Base-by-base conservation (phyloP, 306 rosid genomes). In the Glycine tomentella region DNA sequence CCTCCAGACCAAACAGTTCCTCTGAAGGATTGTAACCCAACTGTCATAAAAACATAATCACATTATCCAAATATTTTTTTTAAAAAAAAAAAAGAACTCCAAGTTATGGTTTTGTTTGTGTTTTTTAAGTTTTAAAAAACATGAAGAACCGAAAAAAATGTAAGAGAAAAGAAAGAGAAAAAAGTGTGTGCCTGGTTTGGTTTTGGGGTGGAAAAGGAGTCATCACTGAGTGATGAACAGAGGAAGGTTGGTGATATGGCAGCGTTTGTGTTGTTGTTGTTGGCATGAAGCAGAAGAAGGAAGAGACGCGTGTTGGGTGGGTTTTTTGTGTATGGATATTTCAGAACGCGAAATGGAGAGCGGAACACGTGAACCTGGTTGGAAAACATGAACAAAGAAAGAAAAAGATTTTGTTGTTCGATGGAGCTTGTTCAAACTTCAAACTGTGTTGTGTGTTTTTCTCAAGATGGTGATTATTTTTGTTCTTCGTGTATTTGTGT, bases 1-100 rank as follows among this genome's bases (percentile, higher is more conserved):
- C 89, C 68, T 86, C 97, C 61, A 92, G 83, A 16, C 90, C 97
- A 40, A 86, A 94, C 5, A 89, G 80, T 15, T 91, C 97, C 87
- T 87, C 98, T 1, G 97, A 81, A 45, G 93, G 89, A 80, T 66
- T 90, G 77, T 83, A 91, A 52, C 92, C 93, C 83, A 90, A 53
- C 98, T 94, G 91, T 69, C 40, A 83, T 46, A 59, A 56, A 78
- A 83, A 62, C 36, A 53, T 14, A 12, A 53, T 58, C 48, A 75
- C 34, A 74, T 69, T 52, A 74, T 38, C 31, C 51, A 79, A 11
- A 56, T 72, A 36, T 9, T 8, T 3, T 25, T 25, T 25, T 25
- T n/a, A n/a, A n/a, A n/a, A n/a, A n/a, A n/a, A n/a, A 68, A 40
- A 3, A 10, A 36, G 51, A 57, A 16, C n/a, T 1, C 8, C 65